Percentiles rank a stretch among this genome's conserved stretches.
Evolutionary conservation across 169 alveolate genomes (phyloP).

Genomic region (Blepharisma undulans): DNA sequence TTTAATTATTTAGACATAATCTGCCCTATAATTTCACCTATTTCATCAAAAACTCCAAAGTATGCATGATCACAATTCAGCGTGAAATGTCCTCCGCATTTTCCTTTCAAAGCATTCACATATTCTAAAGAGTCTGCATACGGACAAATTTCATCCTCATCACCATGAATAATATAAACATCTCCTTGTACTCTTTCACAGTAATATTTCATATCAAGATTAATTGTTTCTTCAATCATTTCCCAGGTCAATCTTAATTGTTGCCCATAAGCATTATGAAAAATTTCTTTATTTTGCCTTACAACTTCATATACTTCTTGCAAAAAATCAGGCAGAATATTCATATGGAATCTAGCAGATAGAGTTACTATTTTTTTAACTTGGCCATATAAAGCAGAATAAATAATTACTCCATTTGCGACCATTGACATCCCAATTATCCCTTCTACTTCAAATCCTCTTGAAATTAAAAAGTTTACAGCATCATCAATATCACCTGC

Average conservation of each 20-base stretch:
- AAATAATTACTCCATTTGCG: neutral
- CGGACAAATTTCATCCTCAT: neutral
- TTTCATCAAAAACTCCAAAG: neutral
- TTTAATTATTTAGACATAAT: neutral
- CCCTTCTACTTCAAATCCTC: neutral
- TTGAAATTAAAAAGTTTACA: neutral
- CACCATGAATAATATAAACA: neutral
- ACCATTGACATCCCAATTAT: slow-evolving; percentile 12
- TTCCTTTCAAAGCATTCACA: neutral
- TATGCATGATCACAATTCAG: neutral
- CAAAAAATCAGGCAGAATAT: neutral
- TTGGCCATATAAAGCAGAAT: neutral
- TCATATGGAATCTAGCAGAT: slow-evolving; percentile 17
- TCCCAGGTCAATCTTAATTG: neutral
- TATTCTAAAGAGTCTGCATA: neutral
- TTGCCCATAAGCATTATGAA: neutral
- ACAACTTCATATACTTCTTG: neutral
- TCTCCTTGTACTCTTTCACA: neutral
- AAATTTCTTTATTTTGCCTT: neutral
- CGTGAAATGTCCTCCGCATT: neutral
- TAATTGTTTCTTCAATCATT: neutral
- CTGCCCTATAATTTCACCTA: neutral
- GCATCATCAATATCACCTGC: neutral
- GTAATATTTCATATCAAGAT: neutral
- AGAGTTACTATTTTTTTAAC: neutral